Percentiles rank a stretch among this genome's conserved stretches.
Evolutionary conservation across 1,284 basidiomycete species (phyloP).

Genomic region (Fistulina hepatica): DNA sequence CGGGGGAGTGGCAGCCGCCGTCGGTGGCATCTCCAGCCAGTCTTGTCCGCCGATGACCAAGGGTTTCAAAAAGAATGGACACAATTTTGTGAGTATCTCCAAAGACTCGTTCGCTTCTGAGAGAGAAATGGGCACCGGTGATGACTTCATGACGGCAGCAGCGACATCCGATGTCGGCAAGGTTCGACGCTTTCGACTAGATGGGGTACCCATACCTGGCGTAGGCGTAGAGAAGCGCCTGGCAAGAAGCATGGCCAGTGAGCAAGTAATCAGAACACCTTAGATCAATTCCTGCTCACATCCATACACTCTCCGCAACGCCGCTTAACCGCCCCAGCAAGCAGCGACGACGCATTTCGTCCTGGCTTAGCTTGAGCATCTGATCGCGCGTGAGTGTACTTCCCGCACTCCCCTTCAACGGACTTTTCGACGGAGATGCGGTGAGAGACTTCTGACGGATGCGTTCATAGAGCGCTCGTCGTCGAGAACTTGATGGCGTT

Average conservation of each 20-base stretch:
- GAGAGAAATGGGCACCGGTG: conserved; percentile 61
- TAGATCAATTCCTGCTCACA: conserved; percentile 35
- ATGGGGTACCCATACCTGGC: conserved; percentile 32
- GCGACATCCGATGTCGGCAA: conserved; percentile 55
- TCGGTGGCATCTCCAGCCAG: conserved; percentile 68
- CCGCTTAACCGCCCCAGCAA: conserved; percentile 64
- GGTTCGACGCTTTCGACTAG: conserved; percentile 53
- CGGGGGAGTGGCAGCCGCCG: conserved; percentile 18
- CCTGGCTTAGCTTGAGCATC: conserved; percentile 58
- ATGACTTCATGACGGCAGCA: conserved; percentile 61
- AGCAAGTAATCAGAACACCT: conserved; percentile 3
- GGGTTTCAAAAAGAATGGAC: conserved; percentile 65
- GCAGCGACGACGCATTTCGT: conserved; percentile 62
- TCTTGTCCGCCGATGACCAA: conserved; percentile 56
- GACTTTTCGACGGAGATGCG: conserved; percentile 50
- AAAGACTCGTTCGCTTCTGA: conserved; percentile 69
- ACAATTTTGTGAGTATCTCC: conserved; percentile 49
- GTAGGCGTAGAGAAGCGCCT: conserved; percentile 57
- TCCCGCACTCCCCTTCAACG: conserved; percentile 28
- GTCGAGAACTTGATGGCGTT: conserved; percentile 62
- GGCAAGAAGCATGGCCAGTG: conserved; percentile 8
- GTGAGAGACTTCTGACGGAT: conserved; percentile 59
- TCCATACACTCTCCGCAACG: conserved; percentile 79
- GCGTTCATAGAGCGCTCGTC: conserved; percentile 69
- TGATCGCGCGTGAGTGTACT: conserved; percentile 50